Evolutionary conservation across 139 green algal genomes (phyloP).

Genomic region (Klebsormidium nitens): DNA sequence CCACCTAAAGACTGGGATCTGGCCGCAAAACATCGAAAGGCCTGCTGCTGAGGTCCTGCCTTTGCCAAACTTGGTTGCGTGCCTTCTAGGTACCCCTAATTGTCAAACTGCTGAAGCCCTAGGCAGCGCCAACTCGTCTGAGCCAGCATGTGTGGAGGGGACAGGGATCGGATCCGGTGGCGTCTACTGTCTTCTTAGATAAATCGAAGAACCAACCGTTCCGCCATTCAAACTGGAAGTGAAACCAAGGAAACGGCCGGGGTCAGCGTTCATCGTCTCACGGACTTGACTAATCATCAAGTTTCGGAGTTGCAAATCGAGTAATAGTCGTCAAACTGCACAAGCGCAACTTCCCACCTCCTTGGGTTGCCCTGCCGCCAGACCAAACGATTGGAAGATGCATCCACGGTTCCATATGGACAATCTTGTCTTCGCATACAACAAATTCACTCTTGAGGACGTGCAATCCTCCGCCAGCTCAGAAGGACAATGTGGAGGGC

Average conservation of each 20-base stretch:
- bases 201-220: slow-evolving; percentile 94
- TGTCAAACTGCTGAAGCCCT: too few relatives aligned
- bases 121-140: slow-evolving; percentile 71
- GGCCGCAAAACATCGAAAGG: too few relatives aligned
- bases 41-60: too few relatives aligned
- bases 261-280: not conserved
- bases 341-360: not conserved
- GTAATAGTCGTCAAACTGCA: not conserved
- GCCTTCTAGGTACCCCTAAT: too few relatives aligned
- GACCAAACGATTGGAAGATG: not conserved
- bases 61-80: too few relatives aligned
- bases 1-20: too few relatives aligned
- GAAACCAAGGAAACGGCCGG: not conserved
- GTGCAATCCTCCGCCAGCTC: too few relatives aligned
- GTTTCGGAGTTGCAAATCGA: not conserved
- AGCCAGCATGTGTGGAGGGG: slow-evolving; percentile 80
- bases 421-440: too few relatives aligned
- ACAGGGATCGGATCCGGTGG: slow-evolving; percentile 74
- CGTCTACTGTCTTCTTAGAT: slow-evolving; percentile 45
- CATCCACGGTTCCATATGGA: slow-evolving; percentile 3
- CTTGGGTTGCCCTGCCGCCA: not conserved
- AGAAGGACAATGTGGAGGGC: too few relatives aligned
- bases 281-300: not conserved
- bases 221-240: slow-evolving; percentile 80
- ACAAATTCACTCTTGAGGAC: too few relatives aligned